Conservation (phyloP, 495 filamentous ascomycete genomes). For the Jackrogersella multiformis region DNA sequence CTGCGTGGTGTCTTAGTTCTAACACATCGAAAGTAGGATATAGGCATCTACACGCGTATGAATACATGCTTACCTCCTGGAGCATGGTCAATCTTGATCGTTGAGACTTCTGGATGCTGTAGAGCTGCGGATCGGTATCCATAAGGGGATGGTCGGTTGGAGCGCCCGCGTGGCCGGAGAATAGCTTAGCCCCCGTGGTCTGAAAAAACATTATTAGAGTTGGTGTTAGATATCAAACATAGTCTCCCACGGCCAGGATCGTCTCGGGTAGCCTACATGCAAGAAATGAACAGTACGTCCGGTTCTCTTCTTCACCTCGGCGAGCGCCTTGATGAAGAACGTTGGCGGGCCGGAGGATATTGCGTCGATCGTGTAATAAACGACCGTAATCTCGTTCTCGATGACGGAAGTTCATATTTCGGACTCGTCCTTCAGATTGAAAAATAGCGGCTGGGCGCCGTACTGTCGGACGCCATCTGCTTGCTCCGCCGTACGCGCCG, state of each 20-base stretch:
- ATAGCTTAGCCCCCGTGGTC: constrained; percentile 47
- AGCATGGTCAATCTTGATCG: not conserved
- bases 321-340: constrained; percentile 55
- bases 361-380: constrained; percentile 56
- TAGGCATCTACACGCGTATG: too few relatives aligned
- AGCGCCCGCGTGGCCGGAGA: constrained; percentile 41
- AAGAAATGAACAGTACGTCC: constrained; percentile 56
- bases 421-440: constrained; percentile 46
- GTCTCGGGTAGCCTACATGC: constrained; percentile 44
- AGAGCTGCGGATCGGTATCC: constrained; percentile 56
- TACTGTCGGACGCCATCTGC: constrained; percentile 54
- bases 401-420: constrained; percentile 49
- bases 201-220: constrained; percentile 12
- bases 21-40: not conserved
- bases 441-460: constrained; percentile 51
- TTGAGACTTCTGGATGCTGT: constrained; percentile 51
- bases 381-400: constrained; percentile 54
- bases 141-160: constrained; percentile 50
- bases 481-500: constrained; percentile 56
- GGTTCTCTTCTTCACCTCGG: constrained; percentile 50
- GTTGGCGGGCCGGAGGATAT: constrained; percentile 26
- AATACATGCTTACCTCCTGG: not conserved
- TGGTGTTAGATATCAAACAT: not conserved
- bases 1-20: constrained; percentile 33
- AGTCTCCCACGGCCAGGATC: not conserved